These are phyloP conservation scores for Pseudozyma pruni DNA, from an alignment of 1,284 basidiomycete genomes.

Conservation along the genomic window DNA sequence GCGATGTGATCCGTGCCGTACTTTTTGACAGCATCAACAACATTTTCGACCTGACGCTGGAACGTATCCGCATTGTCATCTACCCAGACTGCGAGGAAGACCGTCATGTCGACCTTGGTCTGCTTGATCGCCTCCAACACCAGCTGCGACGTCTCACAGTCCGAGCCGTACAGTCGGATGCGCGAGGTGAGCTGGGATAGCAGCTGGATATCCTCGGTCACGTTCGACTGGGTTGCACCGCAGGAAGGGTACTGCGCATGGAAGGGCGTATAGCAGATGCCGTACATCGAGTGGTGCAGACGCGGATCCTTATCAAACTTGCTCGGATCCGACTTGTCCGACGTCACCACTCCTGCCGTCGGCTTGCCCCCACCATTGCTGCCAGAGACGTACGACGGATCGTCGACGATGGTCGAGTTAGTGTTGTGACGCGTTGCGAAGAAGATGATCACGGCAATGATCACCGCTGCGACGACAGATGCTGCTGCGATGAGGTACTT, in stretches of 20 bases:
- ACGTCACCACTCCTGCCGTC: conserved; percentile 27
- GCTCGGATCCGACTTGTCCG: conserved; percentile 74
- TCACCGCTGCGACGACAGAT: conserved; percentile 23
- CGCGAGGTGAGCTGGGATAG: conserved; percentile 68
- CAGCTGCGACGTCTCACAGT: conserved; percentile 72
- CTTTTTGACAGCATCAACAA: conserved; percentile 77
- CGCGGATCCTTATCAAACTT: conserved; percentile 75
- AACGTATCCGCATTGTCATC: conserved; percentile 78
- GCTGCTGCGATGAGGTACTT: conserved; percentile 24
- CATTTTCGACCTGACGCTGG: conserved; percentile 76
- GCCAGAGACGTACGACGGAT: not conserved
- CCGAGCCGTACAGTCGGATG: conserved; percentile 68
- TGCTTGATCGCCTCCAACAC: conserved; percentile 82
- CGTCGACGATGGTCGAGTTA: conserved; percentile 25
- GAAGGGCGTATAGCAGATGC: conserved; percentile 58
- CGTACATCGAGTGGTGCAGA: conserved; percentile 75
- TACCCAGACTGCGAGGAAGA: conserved; percentile 84
- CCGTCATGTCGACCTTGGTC: conserved; percentile 86
- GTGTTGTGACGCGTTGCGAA: conserved; percentile 38
- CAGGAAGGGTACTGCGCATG: conserved; percentile 67
- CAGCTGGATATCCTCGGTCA: conserved; percentile 71
- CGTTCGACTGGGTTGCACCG: conserved; percentile 69
- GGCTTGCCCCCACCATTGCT: conserved; percentile 1
- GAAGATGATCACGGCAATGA: conserved; percentile 43
- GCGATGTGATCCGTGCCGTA: conserved; percentile 82